These are phyloP conservation scores for Penicillium sp. DNA, from an alignment of 2,329 filamentous ascomycete genomes.

Conservation along the genomic window DNA sequence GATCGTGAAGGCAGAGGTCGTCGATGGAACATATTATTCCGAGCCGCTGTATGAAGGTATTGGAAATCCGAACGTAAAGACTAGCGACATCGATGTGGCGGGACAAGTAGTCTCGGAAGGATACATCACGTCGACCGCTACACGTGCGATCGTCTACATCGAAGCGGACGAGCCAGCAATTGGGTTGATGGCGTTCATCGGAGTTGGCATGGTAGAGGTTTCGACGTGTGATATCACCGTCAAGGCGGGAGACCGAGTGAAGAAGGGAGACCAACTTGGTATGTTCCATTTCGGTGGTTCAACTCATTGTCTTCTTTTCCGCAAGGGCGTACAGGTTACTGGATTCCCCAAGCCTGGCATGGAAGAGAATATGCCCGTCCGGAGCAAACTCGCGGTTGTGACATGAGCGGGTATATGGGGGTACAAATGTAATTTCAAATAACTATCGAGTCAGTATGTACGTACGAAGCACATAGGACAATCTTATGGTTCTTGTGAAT, in stretches of 20 bases:
- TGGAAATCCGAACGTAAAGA: constrained; percentile 28
- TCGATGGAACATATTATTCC: constrained; percentile 67
- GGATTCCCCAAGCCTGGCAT: constrained; percentile 29
- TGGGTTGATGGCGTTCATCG: constrained; percentile 68
- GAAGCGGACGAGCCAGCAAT: constrained; percentile 66
- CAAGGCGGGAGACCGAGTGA: constrained; percentile 61
- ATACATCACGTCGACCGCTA: constrained; percentile 67
- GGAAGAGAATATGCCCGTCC: constrained; percentile 29
- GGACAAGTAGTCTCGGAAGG: constrained; percentile 53
- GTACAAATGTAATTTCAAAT: too few species aligned
- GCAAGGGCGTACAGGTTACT: constrained; percentile 29
- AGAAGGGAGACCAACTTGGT: constrained; percentile 69
- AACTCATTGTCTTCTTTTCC: constrained; percentile 67
- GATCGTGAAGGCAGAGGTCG: constrained; percentile 57
- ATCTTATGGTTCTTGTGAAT: too few species aligned
- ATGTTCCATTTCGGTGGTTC: constrained; percentile 82
- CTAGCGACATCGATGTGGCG: constrained; percentile 29
- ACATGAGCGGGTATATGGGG: neutral
- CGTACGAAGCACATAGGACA: too few species aligned
- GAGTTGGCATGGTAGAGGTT: constrained; percentile 75
- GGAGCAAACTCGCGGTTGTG: constrained; percentile 26
- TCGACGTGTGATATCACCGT: constrained; percentile 71
- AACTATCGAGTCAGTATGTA: too few species aligned
- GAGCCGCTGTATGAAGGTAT: constrained; percentile 56
- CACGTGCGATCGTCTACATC: constrained; percentile 68